A percentile compares a stretch with the other conserved stretches of the same genome.
phyloP scores from a whole-genome alignment of 176 grass and related monocot genomes.

The Metroxylon sagu region DNA sequence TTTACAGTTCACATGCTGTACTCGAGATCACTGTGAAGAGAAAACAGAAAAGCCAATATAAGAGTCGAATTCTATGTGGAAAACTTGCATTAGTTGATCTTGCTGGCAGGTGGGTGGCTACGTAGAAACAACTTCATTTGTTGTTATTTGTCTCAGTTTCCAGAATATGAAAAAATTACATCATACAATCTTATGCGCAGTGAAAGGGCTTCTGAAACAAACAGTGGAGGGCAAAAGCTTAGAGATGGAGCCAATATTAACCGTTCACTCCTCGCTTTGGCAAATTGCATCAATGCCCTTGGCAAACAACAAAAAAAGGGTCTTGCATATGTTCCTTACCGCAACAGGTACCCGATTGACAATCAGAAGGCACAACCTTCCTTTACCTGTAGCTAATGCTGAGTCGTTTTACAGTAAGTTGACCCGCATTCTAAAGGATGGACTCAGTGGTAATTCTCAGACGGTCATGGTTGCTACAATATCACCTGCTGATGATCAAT shows the following conservation, averaged over 20 bases:
- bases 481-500: constrained; percentile 93
- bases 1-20: constrained; percentile 82
- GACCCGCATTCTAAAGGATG: constrained; percentile 98
- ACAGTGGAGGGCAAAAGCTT: constrained; percentile 87
- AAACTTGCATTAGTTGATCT: constrained; percentile 99
- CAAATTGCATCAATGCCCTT: constrained; percentile 98
- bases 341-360: constrained; percentile 63
- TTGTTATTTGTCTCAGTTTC: not conserved
- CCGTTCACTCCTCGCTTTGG: constrained; percentile 79
- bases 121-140: not conserved
- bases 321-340: constrained; percentile 98
- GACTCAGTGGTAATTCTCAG: constrained; percentile 90
- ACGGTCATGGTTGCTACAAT: constrained; percentile 99
- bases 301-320: constrained; percentile 99
- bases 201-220: constrained; percentile 94
- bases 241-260: constrained; percentile 99
- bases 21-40: constrained; percentile 93
- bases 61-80: constrained; percentile 84
- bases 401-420: constrained; percentile 65
- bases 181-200: constrained; percentile 32
- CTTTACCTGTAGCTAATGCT: constrained; percentile 22
- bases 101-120: constrained; percentile 56
- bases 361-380: not conserved
- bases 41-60: constrained; percentile 85
- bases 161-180: constrained; percentile 3